Evolutionary conservation across 345 rosid genomes (phyloP), one percentile per base, ranked within the genome.

Genomic region (Camelina hispida): DNA sequence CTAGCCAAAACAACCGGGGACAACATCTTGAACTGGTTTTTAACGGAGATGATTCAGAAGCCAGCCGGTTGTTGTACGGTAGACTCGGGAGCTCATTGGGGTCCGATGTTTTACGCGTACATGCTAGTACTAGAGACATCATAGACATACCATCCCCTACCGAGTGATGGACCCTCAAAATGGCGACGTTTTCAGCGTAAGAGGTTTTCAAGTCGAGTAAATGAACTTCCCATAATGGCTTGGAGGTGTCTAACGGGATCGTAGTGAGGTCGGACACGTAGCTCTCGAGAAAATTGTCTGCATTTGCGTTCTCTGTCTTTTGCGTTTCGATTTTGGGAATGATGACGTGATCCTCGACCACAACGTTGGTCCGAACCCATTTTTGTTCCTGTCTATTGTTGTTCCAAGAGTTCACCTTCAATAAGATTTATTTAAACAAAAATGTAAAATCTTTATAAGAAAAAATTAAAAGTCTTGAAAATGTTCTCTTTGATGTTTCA

Each of bases 221-320:
- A 73, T 88, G 93, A 34, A 90, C 63, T 61, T 90, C 90, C 91
- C 96, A 88, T 15, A 87, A 66, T 6, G 93, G 96, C 55, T 83
- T 83, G 2, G 90, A 81, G 52, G 50, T 4, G 76, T 88, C 90
- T 64, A 90, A n/a, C 1, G 90, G 84, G 4, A 71, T 52, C 54
- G 78, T 79, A 11, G 88, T 83, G 30, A 87, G 77, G 50, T 84
- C 66, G 1, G 96, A 83, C 22, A 84, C 43, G 76, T 90, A 87
- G 58, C 86, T 85, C 47, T 84, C 91, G 2, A 90, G 69, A 17
- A 83, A 87, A 56, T 66, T 60, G 59, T 85, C 80, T 2, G 89
- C 83, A 11, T 55, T 28, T 55, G 10, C 55, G 11, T 73, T 79
- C 20, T 79, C 84, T 81, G 81, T 80, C 32, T 71, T 22, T 22